Evolutionary conservation across 2,329 filamentous ascomycete species (phyloP).

Genomic region (Aureobasidium sp.): DNA sequence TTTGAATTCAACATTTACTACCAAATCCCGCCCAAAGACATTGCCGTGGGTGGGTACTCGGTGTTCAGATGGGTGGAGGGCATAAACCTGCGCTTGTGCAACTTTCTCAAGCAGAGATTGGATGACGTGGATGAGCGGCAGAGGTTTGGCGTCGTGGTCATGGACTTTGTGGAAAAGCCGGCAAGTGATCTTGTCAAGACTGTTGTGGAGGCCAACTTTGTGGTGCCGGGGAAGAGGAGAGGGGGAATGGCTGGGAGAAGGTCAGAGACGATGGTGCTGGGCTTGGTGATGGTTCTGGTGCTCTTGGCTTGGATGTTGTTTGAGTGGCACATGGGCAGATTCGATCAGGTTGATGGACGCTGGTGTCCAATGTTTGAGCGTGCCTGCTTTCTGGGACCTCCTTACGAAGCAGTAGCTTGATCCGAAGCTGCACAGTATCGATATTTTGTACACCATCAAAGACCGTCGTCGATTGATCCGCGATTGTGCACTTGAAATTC

Average conservation of each 20-base stretch:
- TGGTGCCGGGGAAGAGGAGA: neutral
- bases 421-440: no score
- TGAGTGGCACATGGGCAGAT: neutral
- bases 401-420: neutral
- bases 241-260: neutral
- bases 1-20: slow-evolving; percentile 37
- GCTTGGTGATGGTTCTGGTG: neutral
- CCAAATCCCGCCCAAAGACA: slow-evolving; percentile 30
- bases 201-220: slow-evolving; percentile 3
- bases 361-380: slow-evolving; percentile 2
- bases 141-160: slow-evolving; percentile 30
- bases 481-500: no score
- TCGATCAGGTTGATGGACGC: neutral
- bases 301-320: neutral
- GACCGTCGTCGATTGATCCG: neutral
- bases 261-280: neutral
- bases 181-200: slow-evolving; percentile 35
- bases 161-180: slow-evolving; percentile 33
- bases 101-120: slow-evolving; percentile 24
- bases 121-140: slow-evolving; percentile 20
- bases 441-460: no score
- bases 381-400: neutral
- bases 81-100: slow-evolving; percentile 36
- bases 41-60: slow-evolving; percentile 40
- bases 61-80: slow-evolving; percentile 38